Conservation (phyloP, 148 eudicot genomes). For the Vaccinium myrtillus region DNA sequence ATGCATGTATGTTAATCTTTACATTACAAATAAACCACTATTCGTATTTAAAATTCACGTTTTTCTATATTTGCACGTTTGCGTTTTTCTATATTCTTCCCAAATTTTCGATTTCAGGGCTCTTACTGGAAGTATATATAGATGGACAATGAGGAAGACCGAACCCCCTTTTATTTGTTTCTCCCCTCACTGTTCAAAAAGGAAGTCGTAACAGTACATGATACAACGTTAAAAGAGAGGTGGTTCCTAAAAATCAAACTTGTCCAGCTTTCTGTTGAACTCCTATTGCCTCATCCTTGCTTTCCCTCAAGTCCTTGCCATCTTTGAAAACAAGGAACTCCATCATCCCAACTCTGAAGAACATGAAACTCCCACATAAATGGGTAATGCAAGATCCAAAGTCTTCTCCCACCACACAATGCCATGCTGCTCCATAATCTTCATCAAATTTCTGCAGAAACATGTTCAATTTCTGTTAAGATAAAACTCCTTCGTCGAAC, state of each 20-base stretch:
- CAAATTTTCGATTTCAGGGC: too few species aligned
- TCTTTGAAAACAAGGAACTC: constrained; percentile 27
- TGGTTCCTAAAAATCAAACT: neutral
- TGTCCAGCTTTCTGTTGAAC: constrained; percentile 8
- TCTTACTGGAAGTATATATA: too few species aligned
- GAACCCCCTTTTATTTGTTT: too few species aligned
- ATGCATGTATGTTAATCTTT: too few species aligned
- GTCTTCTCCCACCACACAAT: constrained; percentile 13
- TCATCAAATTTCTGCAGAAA: constrained; percentile 14
- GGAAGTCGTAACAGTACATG: neutral
- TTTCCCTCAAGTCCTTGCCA: constrained; percentile 22
- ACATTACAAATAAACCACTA: too few species aligned
- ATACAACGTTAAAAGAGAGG: neutral
- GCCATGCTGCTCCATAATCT: constrained; percentile 21
- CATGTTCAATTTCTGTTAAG: neutral
- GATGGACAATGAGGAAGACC: too few species aligned
- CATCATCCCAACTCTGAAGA: constrained; percentile 20
- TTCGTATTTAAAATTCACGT: too few species aligned
- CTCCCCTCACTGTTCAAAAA: too few species aligned
- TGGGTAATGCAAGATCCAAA: constrained; percentile 22
- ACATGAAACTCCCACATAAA: constrained; percentile 17
- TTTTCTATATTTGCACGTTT: too few species aligned
- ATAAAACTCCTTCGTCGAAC: neutral
- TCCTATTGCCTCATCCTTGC: constrained; percentile 19
- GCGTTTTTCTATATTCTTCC: too few species aligned